Conservation (phyloP, 768 basidiomycete genomes). For the Sistotremastrum suecicum region DNA sequence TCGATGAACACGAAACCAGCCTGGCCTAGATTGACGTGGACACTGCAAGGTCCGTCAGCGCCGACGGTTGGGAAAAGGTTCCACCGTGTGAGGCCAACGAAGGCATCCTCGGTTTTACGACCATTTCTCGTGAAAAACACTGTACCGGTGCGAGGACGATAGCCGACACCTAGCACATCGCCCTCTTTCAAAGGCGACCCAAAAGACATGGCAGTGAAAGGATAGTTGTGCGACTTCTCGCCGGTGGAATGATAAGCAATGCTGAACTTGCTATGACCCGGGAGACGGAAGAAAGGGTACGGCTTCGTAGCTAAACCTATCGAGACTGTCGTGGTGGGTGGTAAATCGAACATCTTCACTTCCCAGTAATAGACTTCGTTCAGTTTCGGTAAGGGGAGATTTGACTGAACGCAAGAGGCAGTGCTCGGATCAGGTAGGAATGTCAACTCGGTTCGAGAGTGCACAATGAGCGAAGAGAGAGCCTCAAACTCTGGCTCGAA, state of each 20-base stretch:
- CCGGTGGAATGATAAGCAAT: conserved; percentile 94
- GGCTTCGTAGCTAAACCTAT: conserved; percentile 95
- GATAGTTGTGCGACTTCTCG: conserved; percentile 95
- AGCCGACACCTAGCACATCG: conserved; percentile 91
- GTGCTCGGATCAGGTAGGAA: conserved; percentile 95
- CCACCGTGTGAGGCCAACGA: conserved; percentile 74
- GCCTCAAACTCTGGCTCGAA: conserved; percentile 99
- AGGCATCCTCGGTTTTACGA: conserved; percentile 92
- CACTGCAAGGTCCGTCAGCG: conserved; percentile 89
- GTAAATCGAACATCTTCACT: conserved; percentile 97
- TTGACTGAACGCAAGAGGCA: conserved; percentile 90
- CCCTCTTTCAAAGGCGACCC: conserved; percentile 83
- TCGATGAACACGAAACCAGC: conserved; percentile 98
- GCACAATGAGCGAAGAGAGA: conserved; percentile 82
- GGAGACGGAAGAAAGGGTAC: conserved; percentile 86
- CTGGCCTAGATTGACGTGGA: conserved; percentile 96
- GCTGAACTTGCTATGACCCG: conserved; percentile 74
- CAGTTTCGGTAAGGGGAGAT: conserved; percentile 89
- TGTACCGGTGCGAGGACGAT: conserved; percentile 88
- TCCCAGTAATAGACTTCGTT: conserved; percentile 99
- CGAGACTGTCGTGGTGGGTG: conserved; percentile 72
- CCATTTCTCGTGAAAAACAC: conserved; percentile 99
- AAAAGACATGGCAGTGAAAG: conserved; percentile 76
- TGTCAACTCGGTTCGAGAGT: conserved; percentile 92
- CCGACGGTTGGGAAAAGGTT: conserved; percentile 97